phyloP scores from a whole-genome alignment of 2,329 filamentous ascomycete species.

The Macroventuria anomochaeta region DNA sequence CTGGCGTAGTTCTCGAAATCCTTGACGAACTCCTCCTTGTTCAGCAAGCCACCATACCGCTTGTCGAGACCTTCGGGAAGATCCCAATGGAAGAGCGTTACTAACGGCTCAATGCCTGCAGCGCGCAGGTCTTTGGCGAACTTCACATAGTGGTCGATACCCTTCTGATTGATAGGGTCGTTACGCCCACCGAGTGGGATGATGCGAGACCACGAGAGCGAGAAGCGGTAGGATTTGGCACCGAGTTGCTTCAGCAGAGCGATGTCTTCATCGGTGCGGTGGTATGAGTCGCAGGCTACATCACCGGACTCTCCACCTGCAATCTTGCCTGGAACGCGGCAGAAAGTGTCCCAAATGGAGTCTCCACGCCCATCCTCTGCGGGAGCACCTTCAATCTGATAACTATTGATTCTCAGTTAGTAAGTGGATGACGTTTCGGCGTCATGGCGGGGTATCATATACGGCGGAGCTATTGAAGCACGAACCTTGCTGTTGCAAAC shows the following conservation, averaged over 20 bases:
- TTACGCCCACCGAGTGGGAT: constrained; percentile 84
- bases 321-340: constrained; percentile 79
- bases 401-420: constrained; percentile 61
- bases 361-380: constrained; percentile 78
- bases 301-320: constrained; percentile 77
- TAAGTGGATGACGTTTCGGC: constrained; percentile 15
- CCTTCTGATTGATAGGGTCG: constrained; percentile 80
- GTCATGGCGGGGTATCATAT: constrained; percentile 32
- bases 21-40: constrained; percentile 80
- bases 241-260: constrained; percentile 76
- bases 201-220: constrained; percentile 81
- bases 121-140: constrained; percentile 79
- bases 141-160: constrained; percentile 77
- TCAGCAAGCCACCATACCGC: constrained; percentile 81
- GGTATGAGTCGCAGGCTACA: constrained; percentile 86
- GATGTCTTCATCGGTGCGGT: constrained; percentile 79
- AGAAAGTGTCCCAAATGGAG: constrained; percentile 92
- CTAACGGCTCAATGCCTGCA: constrained; percentile 78
- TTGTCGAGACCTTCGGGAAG: constrained; percentile 78
- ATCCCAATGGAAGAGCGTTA: constrained; percentile 91
- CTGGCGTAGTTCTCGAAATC: constrained; percentile 83
- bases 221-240: constrained; percentile 81
- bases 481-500: constrained; percentile 52
- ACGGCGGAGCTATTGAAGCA: constrained; percentile 25
- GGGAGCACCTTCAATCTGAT: constrained; percentile 83